Evolutionary conservation across 176 grass and related monocot species (phyloP).

Genomic region (Chrysopogon serrulatus): DNA sequence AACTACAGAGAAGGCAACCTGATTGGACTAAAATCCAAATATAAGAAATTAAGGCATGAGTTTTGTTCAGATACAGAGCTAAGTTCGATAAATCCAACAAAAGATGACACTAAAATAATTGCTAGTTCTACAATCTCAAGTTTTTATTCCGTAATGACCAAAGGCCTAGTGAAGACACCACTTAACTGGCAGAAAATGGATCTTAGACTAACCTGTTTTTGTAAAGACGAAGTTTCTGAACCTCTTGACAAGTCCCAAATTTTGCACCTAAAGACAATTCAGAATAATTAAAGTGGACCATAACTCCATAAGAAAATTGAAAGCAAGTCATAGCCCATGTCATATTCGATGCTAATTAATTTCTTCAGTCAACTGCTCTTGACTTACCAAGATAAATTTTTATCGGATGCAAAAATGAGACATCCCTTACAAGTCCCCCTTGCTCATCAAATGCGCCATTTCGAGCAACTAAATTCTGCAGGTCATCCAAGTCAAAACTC

Average conservation of each 20-base stretch:
- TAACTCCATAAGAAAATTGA: conserved; percentile 21
- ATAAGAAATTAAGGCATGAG: not conserved
- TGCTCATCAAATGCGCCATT: conserved; percentile 67
- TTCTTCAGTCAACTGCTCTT: conserved; percentile 7
- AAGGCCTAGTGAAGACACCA: not conserved
- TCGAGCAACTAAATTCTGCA: conserved; percentile 81
- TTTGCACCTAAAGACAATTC: conserved; percentile 69
- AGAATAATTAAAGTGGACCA: conserved; percentile 40
- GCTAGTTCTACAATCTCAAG: conserved; percentile 13
- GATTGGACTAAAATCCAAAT: not conserved
- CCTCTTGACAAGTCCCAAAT: conserved; percentile 79
- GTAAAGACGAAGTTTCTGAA: conserved; percentile 79
- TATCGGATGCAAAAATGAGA: conserved; percentile 95
- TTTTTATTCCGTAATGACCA: conserved; percentile 2
- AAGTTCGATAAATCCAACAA: conserved; percentile 10
- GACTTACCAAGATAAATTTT: conserved; percentile 94
- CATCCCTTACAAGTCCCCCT: conserved; percentile 58
- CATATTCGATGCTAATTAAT: not conserved
- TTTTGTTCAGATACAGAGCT: not conserved
- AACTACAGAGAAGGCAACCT: not conserved
- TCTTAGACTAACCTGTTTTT: conserved; percentile 71
- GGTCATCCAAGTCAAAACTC: conserved; percentile 19
- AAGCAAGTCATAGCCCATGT: conserved; percentile 13
- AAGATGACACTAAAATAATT: conserved; percentile 20
- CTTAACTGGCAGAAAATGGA: not conserved